Base-by-base conservation (phyloP, 176 grass and related monocot genomes). In the Carex pumila region DNA sequence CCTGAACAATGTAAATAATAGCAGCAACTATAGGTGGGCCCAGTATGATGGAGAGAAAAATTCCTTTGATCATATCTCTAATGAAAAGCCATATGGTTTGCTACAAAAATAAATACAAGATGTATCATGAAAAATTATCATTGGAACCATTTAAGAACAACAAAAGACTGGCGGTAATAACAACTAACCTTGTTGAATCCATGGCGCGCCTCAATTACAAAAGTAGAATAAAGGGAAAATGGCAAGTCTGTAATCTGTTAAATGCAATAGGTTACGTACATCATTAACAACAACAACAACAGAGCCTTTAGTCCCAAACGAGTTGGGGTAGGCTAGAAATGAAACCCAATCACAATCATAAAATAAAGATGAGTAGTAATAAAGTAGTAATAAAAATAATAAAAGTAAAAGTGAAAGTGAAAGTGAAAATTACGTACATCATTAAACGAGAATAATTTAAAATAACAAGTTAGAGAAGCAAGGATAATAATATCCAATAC, bases 11-110 rank as follows among this genome's bases (percentile, higher is more conserved):
- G 80, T 88, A 83, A 77, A 99, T 95, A 49, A 99, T 91, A 80
- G 93, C 91, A 88, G 97, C 65, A 68, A 99, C 93, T 43, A 99
- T 96, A 45, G 97, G 97, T 2, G 97, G 97, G 43, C 87, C 93
- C 41, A 99, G 73, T 85, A 99, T 50, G 60, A 94, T 91, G 45
- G 91, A 95, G 61, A 99, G 87, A 70, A 91, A 85, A 88, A 99
- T 92, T 86, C 90, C 93, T 86, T 99, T 96, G 39, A 99, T 65
- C 80, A 94, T 94, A 84, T 99, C 97, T 83, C 89, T 88, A 77
- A 96, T 68, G 87, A 94, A 99, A 79, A 99, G 88, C 93, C 90
- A 92, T 89, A 96, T 85, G 62, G 97, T 95, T 99, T 99, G 96
- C 96, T 99, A 85, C 83, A 81, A 59, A 86, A 74, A 5, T 61